Evolutionary conservation across 176 grass and related monocot genomes (phyloP), one percentile per base, ranked within the genome.

Genomic region (Oryza meridionalis): DNA sequence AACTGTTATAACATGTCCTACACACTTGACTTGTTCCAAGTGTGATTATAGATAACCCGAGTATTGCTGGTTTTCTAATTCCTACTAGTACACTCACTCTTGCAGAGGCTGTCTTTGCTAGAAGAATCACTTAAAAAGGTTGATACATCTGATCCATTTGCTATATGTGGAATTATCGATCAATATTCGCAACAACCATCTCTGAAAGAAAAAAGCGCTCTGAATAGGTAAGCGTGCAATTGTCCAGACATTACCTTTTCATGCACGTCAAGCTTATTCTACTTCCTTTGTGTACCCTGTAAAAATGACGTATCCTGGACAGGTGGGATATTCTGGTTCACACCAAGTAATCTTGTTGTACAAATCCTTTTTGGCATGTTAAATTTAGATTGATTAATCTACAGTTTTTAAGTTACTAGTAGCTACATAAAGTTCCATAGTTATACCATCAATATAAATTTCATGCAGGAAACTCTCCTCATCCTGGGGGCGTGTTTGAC

Each of bases 71-170:
- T 62, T n/a, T 59, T 62, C 58, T 78, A 75, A 84, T 73, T 79
- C 19, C 61, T 80, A 31, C 29, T 31, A 61, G 17, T 82, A 32
- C 84, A 26, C 37, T 62, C 7, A 29, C 58, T 49, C 77, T 71
- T 78, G 35, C 87, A 98, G 93, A 94, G 86, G 86, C 37, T 99
- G 67, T 3, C 37, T 10, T 86, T 75, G 31, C 74, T 99, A 33
- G 96, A 96, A 85, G 91, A 99, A 89, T 79, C 91, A 11, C 93
- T 99, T 73, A 77, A 80, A 67, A 96, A 81, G 75, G 70, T 87
- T 84, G 78, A 92, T 26, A 80, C 79, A 76, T 96, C 91, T 64
- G 84, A 96, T 83, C 81, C 70, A 7, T 92, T 96, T 85, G 73
- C 83, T 65, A 86, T 99, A 51, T 89, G 88, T 90, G 89, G 89